phyloP scores from a whole-genome alignment of 129 eudicot species.

The Tanacetum coccineum region DNA sequence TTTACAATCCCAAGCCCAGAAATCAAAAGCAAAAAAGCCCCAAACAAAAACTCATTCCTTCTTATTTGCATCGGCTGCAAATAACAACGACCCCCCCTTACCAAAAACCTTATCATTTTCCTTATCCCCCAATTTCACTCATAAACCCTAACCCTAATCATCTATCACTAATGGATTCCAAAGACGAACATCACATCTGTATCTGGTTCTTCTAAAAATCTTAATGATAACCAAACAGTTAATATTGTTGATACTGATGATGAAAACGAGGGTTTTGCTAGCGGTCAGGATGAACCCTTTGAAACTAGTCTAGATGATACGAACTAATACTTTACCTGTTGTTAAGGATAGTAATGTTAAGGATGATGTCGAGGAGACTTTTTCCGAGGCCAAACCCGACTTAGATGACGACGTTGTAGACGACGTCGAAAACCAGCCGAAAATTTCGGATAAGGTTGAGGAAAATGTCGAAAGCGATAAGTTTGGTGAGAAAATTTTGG shows the following conservation, averaged over 20 bases:
- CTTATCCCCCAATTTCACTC: constrained; percentile 15
- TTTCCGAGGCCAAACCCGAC: constrained; percentile 27
- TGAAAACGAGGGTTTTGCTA: constrained; percentile 50
- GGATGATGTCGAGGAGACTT: constrained; percentile 26
- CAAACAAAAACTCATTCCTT: too few relatives aligned
- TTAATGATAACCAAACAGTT: too few relatives aligned
- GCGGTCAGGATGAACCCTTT: constrained; percentile 68
- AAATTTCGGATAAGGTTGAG: too few relatives aligned
- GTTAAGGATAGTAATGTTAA: not conserved
- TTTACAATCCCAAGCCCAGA: not conserved
- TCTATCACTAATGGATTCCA: constrained; percentile 35
- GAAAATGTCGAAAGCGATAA: constrained; percentile 8
- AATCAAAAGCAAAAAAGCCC: not conserved
- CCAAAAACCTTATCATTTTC: constrained; percentile 36
- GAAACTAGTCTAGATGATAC: constrained; percentile 32
- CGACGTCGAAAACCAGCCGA: too few relatives aligned
- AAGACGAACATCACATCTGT: constrained; percentile 10
- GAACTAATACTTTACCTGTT: too few relatives aligned
- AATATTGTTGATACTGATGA: constrained; percentile 23
- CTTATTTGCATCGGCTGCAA: constrained; percentile 13
- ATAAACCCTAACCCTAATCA: constrained; percentile 35
- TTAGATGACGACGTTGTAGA: too few relatives aligned
- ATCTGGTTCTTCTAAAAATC: too few relatives aligned
- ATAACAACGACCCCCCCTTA: too few relatives aligned
- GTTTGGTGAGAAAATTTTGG: not conserved